A percentile compares a stretch with the other conserved stretches of the same genome.
Conservation (phyloP, 257 asterid genomes). For the Nicotiana tabacum region DNA sequence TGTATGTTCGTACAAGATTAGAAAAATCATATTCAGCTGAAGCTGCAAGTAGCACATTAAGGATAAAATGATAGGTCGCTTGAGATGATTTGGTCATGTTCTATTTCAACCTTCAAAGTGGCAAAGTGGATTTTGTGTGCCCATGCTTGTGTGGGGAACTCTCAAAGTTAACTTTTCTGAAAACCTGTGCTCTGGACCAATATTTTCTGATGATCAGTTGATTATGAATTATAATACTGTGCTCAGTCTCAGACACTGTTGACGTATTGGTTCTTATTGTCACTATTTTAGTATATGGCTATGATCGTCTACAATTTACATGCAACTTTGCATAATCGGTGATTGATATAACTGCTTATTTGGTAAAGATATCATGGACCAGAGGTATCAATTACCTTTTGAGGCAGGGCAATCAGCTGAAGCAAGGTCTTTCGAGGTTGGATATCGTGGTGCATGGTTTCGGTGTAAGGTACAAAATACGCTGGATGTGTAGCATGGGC, state of each 20-base stretch:
- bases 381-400: constrained; percentile 10
- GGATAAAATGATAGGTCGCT: too few species aligned
- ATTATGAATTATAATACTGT: not conserved
- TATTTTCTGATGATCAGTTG: not conserved
- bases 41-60: too few species aligned
- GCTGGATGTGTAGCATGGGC: not conserved
- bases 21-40: too few species aligned
- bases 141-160: too few species aligned
- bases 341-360: not conserved
- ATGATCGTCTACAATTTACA: not conserved
- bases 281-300: not conserved
- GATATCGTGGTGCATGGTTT: constrained; percentile 27
- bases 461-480: constrained; percentile 12
- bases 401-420: constrained; percentile 19
- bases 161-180: too few species aligned
- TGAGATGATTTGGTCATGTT: too few species aligned
- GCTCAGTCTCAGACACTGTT: not conserved
- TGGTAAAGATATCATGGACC: not conserved
- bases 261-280: not conserved
- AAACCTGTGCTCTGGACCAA: too few species aligned
- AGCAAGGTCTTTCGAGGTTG: constrained; percentile 13
- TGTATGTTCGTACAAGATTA: too few species aligned
- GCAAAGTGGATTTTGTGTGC: too few species aligned
- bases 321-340: not conserved
- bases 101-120: too few species aligned